These are phyloP conservation scores for Halenospora varia DNA, from an alignment of 495 filamentous ascomycete species.

Conservation along the genomic window DNA sequence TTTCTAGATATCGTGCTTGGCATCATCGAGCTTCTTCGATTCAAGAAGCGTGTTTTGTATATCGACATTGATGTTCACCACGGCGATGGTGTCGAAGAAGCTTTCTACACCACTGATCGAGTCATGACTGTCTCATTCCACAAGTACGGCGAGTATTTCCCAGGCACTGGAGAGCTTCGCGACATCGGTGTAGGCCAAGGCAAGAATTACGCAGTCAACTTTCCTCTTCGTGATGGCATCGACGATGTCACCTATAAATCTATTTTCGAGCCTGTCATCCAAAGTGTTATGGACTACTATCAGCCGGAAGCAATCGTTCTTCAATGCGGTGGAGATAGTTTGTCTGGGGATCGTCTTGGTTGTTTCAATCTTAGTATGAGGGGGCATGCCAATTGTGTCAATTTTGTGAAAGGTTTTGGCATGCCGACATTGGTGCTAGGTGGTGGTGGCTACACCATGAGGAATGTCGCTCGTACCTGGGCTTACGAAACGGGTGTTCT, in stretches of 20 bases:
- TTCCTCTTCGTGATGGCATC: conserved; percentile 93
- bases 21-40: conserved; percentile 91
- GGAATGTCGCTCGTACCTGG: conserved; percentile 96
- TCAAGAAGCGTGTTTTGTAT: conserved; percentile 91
- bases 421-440: conserved; percentile 89
- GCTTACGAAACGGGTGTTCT: conserved; percentile 92
- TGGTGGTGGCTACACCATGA: conserved; percentile 98
- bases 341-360: conserved; percentile 90
- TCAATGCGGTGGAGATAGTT: conserved; percentile 92
- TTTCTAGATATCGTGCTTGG: conserved; percentile 86
- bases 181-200: conserved; percentile 92
- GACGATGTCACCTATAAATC: conserved; percentile 88
- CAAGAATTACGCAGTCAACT: conserved; percentile 95
- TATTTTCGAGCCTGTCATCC: conserved; percentile 93
- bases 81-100: conserved; percentile 96
- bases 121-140: conserved; percentile 99
- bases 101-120: conserved; percentile 95
- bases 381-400: conserved; percentile 96
- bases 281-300: conserved; percentile 93
- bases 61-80: conserved; percentile 99
- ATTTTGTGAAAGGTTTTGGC: conserved; percentile 88
- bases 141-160: conserved; percentile 99
- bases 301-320: conserved; percentile 91
- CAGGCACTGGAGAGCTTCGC: conserved; percentile 91
- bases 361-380: conserved; percentile 99